Evolutionary conservation across 2,329 filamentous ascomycete genomes (phyloP).

Genomic region (Penicillium sp.): DNA sequence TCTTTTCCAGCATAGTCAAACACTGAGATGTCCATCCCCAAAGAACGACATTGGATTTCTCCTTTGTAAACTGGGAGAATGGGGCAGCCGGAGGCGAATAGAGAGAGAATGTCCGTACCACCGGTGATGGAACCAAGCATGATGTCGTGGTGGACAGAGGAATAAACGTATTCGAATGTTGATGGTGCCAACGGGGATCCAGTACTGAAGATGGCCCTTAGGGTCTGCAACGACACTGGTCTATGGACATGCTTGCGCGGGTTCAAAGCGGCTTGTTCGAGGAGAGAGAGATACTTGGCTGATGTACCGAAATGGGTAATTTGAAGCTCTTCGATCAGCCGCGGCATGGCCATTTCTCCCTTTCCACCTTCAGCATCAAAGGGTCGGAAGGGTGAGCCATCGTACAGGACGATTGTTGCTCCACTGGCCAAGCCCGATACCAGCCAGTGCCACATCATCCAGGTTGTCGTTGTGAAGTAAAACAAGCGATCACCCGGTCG

Average conservation of each 20-base stretch:
- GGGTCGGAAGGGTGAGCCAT: constrained; percentile 84
- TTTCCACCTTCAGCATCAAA: constrained; percentile 54
- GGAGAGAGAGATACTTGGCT: constrained; percentile 84
- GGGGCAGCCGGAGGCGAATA: constrained; percentile 83
- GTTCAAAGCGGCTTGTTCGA: constrained; percentile 72
- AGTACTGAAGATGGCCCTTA: constrained; percentile 89
- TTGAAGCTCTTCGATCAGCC: constrained; percentile 71
- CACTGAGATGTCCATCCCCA: constrained; percentile 70
- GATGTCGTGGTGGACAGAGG: constrained; percentile 72
- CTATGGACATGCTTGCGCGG: constrained; percentile 53
- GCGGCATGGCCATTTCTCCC: constrained; percentile 76
- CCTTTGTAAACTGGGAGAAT: constrained; percentile 69
- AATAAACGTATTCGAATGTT: constrained; percentile 87
- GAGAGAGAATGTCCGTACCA: constrained; percentile 92
- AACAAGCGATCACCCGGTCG: constrained; percentile 70
- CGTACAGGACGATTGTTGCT: constrained; percentile 80
- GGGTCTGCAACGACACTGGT: constrained; percentile 42
- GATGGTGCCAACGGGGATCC: constrained; percentile 89
- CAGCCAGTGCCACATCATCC: constrained; percentile 99
- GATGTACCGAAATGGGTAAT: constrained; percentile 95
- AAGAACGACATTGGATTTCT: constrained; percentile 72
- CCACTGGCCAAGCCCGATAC: constrained; percentile 81
- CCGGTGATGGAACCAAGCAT: constrained; percentile 93
- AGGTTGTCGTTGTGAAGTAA: constrained; percentile 92
- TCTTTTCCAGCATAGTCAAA: constrained; percentile 59